A percentile compares a stretch with the other conserved stretches of the same genome.
Conservation (phyloP, 2,329 filamentous ascomycete species). For the Blumeriella jaapii region DNA sequence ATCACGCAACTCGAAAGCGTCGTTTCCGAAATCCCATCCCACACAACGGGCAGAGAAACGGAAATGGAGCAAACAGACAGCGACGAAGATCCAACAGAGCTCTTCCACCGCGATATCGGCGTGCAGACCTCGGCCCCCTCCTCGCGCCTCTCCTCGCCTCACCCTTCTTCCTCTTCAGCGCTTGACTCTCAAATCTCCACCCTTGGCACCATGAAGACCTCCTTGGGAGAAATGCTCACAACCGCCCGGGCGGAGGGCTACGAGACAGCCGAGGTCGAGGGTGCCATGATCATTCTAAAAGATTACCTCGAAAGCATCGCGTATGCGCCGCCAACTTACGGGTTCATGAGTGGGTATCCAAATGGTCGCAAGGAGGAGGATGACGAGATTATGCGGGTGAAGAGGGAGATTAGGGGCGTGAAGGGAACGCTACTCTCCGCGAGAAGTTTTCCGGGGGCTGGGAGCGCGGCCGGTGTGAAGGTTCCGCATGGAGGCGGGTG, state of each 20-base stretch:
- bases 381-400: slow-evolving; percentile 62
- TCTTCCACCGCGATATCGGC: slow-evolving; percentile 72
- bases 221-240: slow-evolving; percentile 40
- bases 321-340: slow-evolving; percentile 30
- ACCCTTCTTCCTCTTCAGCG: slow-evolving; percentile 1
- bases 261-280: slow-evolving; percentile 16
- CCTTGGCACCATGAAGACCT: slow-evolving; percentile 36
- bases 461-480: no score
- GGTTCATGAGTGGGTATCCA: slow-evolving; percentile 18
- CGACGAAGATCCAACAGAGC: slow-evolving; percentile 58
- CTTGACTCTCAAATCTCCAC: slow-evolving; percentile 29
- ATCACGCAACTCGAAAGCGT: slow-evolving; percentile 40
- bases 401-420: slow-evolving; percentile 64
- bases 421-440: slow-evolving; percentile 70
- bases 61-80: slow-evolving; percentile 30
- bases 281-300: slow-evolving; percentile 38
- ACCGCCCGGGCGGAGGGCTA: slow-evolving; percentile 20
- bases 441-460: slow-evolving; percentile 52
- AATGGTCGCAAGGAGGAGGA: slow-evolving; percentile 38
- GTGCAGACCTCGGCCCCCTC: slow-evolving; percentile 57
- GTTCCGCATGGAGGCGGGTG: no score
- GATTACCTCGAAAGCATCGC: slow-evolving; percentile 54
- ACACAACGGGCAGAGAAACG: slow-evolving; percentile 11
- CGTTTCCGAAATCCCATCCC: slow-evolving; percentile 50
- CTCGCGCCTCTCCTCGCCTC: slow-evolving; percentile 28